A percentile compares a stretch with the other conserved stretches of the same genome.
phyloP scores from a whole-genome alignment of 345 rosid genomes.

The Cardiospermum halicacabum region DNA sequence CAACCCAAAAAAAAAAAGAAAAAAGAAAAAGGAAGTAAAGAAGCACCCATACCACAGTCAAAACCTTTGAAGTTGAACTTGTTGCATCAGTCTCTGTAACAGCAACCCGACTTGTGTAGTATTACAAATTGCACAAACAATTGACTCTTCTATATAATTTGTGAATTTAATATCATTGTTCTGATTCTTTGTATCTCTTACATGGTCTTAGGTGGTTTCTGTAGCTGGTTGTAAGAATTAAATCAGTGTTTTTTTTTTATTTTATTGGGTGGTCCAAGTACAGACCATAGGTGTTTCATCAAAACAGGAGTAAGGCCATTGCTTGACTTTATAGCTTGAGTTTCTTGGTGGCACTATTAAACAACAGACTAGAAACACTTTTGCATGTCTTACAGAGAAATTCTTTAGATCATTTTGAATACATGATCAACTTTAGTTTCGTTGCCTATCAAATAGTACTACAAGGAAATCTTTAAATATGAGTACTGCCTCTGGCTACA shows the following conservation, averaged over 20 bases:
- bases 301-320: background rate
- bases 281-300: background rate
- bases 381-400: background rate
- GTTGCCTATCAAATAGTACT: background rate
- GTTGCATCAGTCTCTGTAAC: background rate
- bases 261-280: background rate
- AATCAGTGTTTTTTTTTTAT: background rate
- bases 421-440: background rate
- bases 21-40: too few relatives aligned
- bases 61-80: too few relatives aligned
- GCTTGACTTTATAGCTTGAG: background rate
- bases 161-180: background rate
- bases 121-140: background rate
- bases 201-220: background rate
- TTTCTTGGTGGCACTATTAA: background rate
- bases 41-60: too few relatives aligned
- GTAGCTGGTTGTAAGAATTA: background rate
- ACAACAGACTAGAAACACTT: background rate
- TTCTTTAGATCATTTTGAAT: background rate
- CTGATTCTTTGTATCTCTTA: background rate
- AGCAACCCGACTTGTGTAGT: background rate
- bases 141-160: background rate
- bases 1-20: too few relatives aligned
- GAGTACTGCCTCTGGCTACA: background rate
- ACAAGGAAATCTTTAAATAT: background rate